Evolutionary conservation across 768 basidiomycete genomes (phyloP).

Genomic region (Heimioporus sp.): DNA sequence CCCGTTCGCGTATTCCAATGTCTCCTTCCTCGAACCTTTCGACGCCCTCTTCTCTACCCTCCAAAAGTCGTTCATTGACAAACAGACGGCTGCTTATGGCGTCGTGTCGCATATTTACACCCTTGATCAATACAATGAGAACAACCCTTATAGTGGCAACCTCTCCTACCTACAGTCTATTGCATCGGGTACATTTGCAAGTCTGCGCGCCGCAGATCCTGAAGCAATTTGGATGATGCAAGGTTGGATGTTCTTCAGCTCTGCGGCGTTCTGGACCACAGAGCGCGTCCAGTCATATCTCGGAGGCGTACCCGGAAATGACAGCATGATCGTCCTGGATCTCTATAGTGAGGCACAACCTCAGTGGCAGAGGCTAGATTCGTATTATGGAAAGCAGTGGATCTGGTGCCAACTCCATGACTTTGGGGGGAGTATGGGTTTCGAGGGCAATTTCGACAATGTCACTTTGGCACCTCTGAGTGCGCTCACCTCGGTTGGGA

Average conservation of each 20-base stretch:
- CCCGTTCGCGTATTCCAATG: conserved; percentile 32
- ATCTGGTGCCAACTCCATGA: conserved; percentile 42
- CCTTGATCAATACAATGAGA: conserved; percentile 46
- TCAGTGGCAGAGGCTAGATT: conserved; percentile 40
- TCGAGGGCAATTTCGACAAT: conserved; percentile 38
- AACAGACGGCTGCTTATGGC: conserved; percentile 38
- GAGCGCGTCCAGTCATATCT: conserved; percentile 41
- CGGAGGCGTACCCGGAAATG: conserved; percentile 34
- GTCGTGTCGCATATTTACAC: conserved; percentile 41
- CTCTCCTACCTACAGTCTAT: conserved; percentile 33
- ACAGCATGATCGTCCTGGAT: conserved; percentile 42
- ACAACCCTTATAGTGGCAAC: conserved; percentile 34
- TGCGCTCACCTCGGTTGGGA: conserved; percentile 29
- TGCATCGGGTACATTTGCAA: conserved; percentile 33
- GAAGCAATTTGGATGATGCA: conserved; percentile 43
- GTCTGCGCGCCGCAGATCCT: conserved; percentile 38
- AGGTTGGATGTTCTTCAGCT: conserved; percentile 41
- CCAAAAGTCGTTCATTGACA: conserved; percentile 38
- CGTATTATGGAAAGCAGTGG: conserved; percentile 42
- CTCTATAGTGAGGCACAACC: conserved; percentile 40
- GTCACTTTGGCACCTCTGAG: conserved; percentile 31
- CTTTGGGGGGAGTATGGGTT: conserved; percentile 38
- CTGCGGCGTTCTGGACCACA: conserved; percentile 36
- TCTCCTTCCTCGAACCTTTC: conserved; percentile 40
- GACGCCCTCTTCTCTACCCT: conserved; percentile 36